Evolutionary conservation across 345 rosid species (phyloP).

Genomic region (Leavenworthia alabamica): DNA sequence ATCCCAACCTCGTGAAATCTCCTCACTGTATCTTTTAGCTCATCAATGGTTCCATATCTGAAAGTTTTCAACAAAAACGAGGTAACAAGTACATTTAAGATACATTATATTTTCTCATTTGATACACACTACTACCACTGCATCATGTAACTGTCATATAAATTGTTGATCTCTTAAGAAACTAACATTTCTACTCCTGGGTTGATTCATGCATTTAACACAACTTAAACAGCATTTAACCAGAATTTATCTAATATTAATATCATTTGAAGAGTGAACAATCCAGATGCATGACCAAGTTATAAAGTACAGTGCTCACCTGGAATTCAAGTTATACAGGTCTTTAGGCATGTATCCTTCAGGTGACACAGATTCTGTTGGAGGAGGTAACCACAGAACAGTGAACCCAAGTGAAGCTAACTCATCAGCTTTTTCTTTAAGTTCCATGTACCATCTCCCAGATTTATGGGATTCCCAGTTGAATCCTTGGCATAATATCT

Average conservation of each 20-base stretch:
- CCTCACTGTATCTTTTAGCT: conserved; percentile 70
- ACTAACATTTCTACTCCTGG: not conserved
- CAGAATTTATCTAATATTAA: not conserved
- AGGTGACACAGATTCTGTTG: conserved; percentile 95
- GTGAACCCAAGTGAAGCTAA: conserved; percentile 78
- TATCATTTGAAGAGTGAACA: not conserved
- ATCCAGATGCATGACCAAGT: not conserved
- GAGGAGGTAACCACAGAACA: conserved; percentile 90
- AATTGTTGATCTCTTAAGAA: not conserved
- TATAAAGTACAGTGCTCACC: conserved; percentile 36
- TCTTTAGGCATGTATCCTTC: conserved; percentile 99
- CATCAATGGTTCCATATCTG: conserved; percentile 82
- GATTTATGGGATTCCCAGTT: conserved; percentile 97
- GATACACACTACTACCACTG: not conserved
- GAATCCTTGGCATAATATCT: conserved; percentile 90
- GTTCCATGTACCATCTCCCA: conserved; percentile 77
- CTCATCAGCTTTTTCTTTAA: conserved; percentile 63
- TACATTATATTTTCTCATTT: not conserved
- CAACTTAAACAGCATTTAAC: conserved; percentile 9
- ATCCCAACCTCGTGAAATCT: conserved; percentile 61
- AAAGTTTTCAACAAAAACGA: conserved; percentile 4
- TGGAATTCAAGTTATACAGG: conserved; percentile 80
- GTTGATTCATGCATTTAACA: not conserved
- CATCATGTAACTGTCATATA: not conserved
- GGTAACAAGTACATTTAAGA: not conserved